Conservation (phyloP, 495 filamentous ascomycete genomes). For the Gamarada debralockiae region DNA sequence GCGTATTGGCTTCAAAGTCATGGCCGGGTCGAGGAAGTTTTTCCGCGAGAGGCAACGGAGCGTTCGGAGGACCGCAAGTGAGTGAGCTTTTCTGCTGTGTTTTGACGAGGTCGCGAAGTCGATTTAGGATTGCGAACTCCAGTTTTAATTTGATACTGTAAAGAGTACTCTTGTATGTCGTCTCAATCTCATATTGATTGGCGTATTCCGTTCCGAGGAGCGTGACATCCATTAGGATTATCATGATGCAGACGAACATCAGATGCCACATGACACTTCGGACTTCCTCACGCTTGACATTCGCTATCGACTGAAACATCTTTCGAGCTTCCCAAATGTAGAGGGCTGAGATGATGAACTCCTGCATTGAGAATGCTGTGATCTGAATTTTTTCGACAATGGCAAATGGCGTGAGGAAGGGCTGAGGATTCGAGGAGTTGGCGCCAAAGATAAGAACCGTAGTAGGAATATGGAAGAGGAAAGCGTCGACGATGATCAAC, state of each 20-base stretch:
- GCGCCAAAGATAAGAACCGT: slow-evolving; percentile 30
- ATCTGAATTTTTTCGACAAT: slow-evolving; percentile 54
- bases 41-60: too few species aligned
- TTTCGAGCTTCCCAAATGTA: slow-evolving; percentile 53
- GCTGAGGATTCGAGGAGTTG: background rate
- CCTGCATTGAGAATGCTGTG: slow-evolving; percentile 54
- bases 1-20: too few species aligned
- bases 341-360: slow-evolving; percentile 51
- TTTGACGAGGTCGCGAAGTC: too few species aligned
- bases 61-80: too few species aligned
- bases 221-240: slow-evolving; percentile 21
- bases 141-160: slow-evolving; percentile 35
- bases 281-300: background rate
- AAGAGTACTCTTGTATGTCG: slow-evolving; percentile 28
- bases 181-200: slow-evolving; percentile 23
- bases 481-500: slow-evolving; percentile 58
- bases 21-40: too few species aligned
- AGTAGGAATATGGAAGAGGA: slow-evolving; percentile 53
- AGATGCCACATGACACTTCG: slow-evolving; percentile 13
- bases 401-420: background rate
- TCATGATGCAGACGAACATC: slow-evolving; percentile 22
- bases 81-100: too few species aligned
- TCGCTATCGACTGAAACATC: slow-evolving; percentile 33
- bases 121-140: slow-evolving; percentile 37
- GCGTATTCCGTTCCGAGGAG: slow-evolving; percentile 23